Evolutionary conservation across 106 monocot genomes (phyloP).

Genomic region (Xerophyta viscosa): DNA sequence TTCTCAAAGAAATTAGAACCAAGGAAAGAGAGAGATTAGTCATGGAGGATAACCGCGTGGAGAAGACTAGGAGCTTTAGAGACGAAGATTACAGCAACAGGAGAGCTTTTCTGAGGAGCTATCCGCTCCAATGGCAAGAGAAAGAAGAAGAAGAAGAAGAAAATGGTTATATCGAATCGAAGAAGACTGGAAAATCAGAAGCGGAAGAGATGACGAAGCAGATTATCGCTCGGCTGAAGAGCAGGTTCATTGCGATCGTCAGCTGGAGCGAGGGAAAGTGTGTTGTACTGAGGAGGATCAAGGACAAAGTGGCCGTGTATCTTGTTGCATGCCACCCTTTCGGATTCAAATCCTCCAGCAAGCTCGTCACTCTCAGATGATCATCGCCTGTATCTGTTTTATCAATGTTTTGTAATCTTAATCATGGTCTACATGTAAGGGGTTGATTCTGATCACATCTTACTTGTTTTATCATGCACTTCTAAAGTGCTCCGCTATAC

Average conservation of each 20-base stretch:
- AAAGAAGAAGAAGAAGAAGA: conserved; percentile 4
- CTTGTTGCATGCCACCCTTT: conserved; percentile 43
- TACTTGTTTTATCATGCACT: too few species aligned
- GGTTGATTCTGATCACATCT: too few species aligned
- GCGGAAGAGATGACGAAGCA: not conserved
- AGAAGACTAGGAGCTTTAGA: conserved; percentile 54
- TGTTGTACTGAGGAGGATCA: conserved; percentile 40
- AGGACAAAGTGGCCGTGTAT: conserved; percentile 38
- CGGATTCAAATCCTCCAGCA: conserved; percentile 25
- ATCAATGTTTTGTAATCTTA: too few species aligned
- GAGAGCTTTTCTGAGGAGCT: conserved; percentile 67
- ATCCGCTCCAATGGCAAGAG: conserved; percentile 53
- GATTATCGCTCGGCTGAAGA: conserved; percentile 8
- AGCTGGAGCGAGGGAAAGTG: conserved; percentile 47
- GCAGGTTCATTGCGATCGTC: conserved; percentile 23
- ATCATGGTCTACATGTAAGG: too few species aligned
- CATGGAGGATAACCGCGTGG: conserved; percentile 18
- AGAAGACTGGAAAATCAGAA: too few species aligned
- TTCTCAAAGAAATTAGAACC: not conserved
- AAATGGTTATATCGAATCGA: too few species aligned
- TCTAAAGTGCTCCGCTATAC: too few species aligned
- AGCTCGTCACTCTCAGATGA: conserved; percentile 1
- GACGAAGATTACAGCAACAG: conserved; percentile 50
- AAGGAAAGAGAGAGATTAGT: not conserved
- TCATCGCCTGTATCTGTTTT: too few species aligned